phyloP scores from a whole-genome alignment of 176 grass and related monocot species.

The Phoenix dactylifera region DNA sequence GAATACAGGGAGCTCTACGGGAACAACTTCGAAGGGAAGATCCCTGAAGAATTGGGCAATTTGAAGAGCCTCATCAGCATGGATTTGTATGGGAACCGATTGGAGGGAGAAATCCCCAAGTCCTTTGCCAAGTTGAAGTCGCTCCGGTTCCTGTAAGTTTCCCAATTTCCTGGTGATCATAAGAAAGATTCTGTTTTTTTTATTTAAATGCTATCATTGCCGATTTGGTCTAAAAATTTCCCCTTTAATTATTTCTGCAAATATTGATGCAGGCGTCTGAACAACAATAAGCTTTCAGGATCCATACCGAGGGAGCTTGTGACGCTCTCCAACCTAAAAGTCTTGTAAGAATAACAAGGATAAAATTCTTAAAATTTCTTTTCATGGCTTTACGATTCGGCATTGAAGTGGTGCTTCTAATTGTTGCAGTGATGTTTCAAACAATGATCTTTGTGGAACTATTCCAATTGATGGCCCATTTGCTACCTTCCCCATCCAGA shows the following conservation, averaged over 20 bases:
- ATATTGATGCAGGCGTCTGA: slow-evolving; percentile 49
- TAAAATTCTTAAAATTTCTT: too few relatives aligned
- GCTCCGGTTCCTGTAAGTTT: slow-evolving; percentile 76
- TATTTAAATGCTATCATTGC: slow-evolving; percentile 5
- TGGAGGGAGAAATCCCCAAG: slow-evolving; percentile 65
- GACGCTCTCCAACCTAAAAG: slow-evolving; percentile 79
- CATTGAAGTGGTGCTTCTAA: background rate
- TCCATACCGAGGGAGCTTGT: slow-evolving; percentile 84
- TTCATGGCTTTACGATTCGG: background rate
- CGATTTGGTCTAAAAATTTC: background rate
- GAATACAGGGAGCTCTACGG: slow-evolving; percentile 70
- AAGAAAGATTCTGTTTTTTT: background rate
- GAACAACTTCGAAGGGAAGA: slow-evolving; percentile 67
- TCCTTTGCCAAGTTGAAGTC: slow-evolving; percentile 77
- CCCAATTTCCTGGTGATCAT: background rate
- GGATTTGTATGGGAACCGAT: slow-evolving; percentile 78
- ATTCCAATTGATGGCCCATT: slow-evolving; percentile 88
- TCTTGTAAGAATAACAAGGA: slow-evolving; percentile 44
- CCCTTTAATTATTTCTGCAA: background rate
- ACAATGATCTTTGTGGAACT: slow-evolving; percentile 95
- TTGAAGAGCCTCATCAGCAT: slow-evolving; percentile 90
- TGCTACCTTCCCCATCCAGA: slow-evolving; percentile 67
- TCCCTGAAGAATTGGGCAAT: slow-evolving; percentile 72
- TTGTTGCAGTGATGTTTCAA: slow-evolving; percentile 61
- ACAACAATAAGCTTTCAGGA: slow-evolving; percentile 78